Percentiles rank a stretch among this genome's conserved stretches.
These are phyloP conservation scores for Lanmaoa rubissima DNA, from an alignment of 768 basidiomycete species.

Conservation along the genomic window DNA sequence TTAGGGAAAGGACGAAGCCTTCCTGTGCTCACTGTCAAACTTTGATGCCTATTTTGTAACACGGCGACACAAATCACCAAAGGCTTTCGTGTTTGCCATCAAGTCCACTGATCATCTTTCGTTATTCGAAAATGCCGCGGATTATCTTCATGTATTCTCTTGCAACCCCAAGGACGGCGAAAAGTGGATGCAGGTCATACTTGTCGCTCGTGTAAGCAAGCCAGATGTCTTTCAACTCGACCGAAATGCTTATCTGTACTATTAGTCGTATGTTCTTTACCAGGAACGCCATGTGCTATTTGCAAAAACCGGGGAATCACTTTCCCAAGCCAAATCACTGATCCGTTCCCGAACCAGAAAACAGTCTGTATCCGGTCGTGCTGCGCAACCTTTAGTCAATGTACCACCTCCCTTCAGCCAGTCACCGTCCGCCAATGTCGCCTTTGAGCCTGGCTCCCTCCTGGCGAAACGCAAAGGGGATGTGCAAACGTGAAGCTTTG, in stretches of 20 bases:
- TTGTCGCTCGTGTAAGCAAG: conserved; percentile 72
- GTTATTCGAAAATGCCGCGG: conserved; percentile 82
- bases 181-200: conserved; percentile 76
- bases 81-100: conserved; percentile 79
- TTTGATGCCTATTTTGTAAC: conserved; percentile 87
- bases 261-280: conserved; percentile 76
- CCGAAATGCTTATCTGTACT: conserved; percentile 10
- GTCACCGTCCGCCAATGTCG: conserved; percentile 35
- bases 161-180: conserved; percentile 72
- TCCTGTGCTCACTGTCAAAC: conserved; percentile 82
- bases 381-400: conserved; percentile 48
- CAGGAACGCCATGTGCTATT: conserved; percentile 68
- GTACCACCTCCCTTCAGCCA: conserved; percentile 42
- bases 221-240: neutral
- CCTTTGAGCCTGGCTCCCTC: conserved; percentile 77
- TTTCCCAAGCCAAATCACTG: conserved; percentile 33
- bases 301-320: conserved; percentile 32
- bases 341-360: conserved; percentile 38
- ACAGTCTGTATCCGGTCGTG: conserved; percentile 34
- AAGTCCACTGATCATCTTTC: conserved; percentile 87
- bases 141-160: conserved; percentile 86
- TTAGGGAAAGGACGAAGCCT: conserved; percentile 81
- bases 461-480: conserved; percentile 52
- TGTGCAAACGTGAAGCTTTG: conserved; percentile 3
- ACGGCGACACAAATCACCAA: conserved; percentile 76